Evolutionary conservation across 2,329 filamentous ascomycete genomes (phyloP).

Genomic region (Atkinsonella hypoxylon): DNA sequence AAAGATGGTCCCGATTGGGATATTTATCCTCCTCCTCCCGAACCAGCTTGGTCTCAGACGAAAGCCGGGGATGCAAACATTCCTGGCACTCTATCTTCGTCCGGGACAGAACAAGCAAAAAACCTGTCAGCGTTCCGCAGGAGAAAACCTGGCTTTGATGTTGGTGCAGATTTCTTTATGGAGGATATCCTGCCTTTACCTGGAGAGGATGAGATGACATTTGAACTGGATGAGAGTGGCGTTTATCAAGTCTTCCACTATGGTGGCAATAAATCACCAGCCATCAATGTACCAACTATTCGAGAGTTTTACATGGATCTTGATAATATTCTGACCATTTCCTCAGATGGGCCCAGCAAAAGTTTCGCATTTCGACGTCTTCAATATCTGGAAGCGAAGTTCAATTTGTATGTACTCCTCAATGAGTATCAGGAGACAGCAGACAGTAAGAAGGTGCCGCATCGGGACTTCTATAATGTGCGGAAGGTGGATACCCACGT

Average conservation of each 20-base stretch:
- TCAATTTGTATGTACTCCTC: conserved; percentile 82
- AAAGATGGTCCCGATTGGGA: conserved; percentile 73
- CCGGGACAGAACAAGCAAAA: background rate
- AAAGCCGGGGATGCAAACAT: conserved; percentile 9
- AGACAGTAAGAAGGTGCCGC: conserved; percentile 93
- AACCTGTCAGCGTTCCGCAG: conserved; percentile 35
- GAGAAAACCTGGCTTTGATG: conserved; percentile 78
- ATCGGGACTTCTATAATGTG: conserved; percentile 98
- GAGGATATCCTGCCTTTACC: conserved; percentile 67
- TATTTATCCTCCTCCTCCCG: conserved; percentile 84
- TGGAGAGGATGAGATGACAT: conserved; percentile 56
- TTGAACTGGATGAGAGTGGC: conserved; percentile 67
- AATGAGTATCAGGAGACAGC: conserved; percentile 98
- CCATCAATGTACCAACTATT: conserved; percentile 78
- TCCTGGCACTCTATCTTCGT: conserved; percentile 7
- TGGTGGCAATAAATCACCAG: conserved; percentile 49
- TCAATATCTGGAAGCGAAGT: conserved; percentile 93
- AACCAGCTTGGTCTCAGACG: conserved; percentile 62
- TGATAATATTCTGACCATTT: conserved; percentile 75
- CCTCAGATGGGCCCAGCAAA: conserved; percentile 89
- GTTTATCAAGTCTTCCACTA: conserved; percentile 89
- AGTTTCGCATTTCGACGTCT: conserved; percentile 92
- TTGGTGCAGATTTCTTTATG: conserved; percentile 86
- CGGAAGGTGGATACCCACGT: conserved; percentile 98
- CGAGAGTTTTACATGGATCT: conserved; percentile 94